These are phyloP conservation scores for Termitomyces sp. DNA, from an alignment of 768 basidiomycete species.

Conservation along the genomic window DNA sequence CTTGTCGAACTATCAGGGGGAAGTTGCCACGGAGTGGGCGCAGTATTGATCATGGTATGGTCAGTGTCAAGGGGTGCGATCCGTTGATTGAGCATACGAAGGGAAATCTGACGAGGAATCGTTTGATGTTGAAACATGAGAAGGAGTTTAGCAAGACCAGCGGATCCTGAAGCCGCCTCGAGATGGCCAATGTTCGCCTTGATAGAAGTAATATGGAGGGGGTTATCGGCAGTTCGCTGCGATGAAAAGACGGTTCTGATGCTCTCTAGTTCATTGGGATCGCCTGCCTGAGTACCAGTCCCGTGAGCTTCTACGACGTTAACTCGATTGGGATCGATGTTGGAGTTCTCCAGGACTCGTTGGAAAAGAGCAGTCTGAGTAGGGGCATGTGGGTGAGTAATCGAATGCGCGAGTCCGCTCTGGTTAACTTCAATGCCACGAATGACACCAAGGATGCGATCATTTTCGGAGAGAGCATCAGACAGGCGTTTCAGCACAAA, in stretches of 20 bases:
- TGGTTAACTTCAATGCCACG: slow-evolving; percentile 72
- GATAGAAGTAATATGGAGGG: slow-evolving; percentile 63
- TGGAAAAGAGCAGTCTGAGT: slow-evolving; percentile 58
- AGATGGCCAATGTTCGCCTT: slow-evolving; percentile 76
- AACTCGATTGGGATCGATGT: slow-evolving; percentile 42
- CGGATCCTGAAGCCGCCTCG: slow-evolving; percentile 73
- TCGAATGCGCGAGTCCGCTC: slow-evolving; percentile 60
- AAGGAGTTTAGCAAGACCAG: slow-evolving; percentile 66
- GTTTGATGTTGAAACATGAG: slow-evolving; percentile 57
- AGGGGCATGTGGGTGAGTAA: slow-evolving; percentile 67
- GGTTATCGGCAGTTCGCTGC: slow-evolving; percentile 38
- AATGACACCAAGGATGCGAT: slow-evolving; percentile 66
- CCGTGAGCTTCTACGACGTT: slow-evolving; percentile 74
- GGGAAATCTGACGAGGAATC: slow-evolving; percentile 61
- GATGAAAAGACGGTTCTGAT: slow-evolving; percentile 52
- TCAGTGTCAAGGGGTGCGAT: slow-evolving; percentile 48
- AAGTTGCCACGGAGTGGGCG: slow-evolving; percentile 38
- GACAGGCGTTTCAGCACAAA: slow-evolving; percentile 70
- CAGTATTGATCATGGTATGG: slow-evolving; percentile 44
- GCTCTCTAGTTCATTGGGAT: slow-evolving; percentile 61
- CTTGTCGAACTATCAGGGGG: slow-evolving; percentile 26
- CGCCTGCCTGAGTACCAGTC: slow-evolving; percentile 70
- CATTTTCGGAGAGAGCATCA: slow-evolving; percentile 65
- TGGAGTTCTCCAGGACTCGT: slow-evolving; percentile 40
- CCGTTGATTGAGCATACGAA: slow-evolving; percentile 52